A percentile compares a stretch with the other conserved stretches of the same genome.
These are phyloP conservation scores for Reutealis trisperma DNA, from an alignment of 345 rosid genomes.

Conservation along the genomic window DNA sequence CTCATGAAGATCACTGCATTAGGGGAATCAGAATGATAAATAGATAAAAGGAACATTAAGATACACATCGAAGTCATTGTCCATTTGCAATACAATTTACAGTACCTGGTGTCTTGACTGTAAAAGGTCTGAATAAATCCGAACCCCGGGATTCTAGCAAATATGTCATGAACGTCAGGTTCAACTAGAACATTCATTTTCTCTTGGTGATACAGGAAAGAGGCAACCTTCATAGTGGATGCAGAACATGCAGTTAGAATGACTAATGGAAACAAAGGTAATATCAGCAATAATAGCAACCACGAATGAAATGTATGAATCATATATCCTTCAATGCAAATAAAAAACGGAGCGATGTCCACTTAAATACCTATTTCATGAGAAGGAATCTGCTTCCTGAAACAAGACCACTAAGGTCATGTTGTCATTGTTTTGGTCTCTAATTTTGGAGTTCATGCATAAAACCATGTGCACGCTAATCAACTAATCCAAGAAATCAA, in stretches of 20 bases:
- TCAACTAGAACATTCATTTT: constrained; percentile 95
- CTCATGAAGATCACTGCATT: constrained; percentile 88
- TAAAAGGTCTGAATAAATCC: constrained; percentile 97
- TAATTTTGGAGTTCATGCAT: constrained; percentile 1
- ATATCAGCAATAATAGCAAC: not conserved
- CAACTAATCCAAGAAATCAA: not conserved
- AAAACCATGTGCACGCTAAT: not conserved
- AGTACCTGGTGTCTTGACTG: constrained; percentile 93
- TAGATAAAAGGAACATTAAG: constrained; percentile 2
- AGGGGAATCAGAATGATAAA: constrained; percentile 16
- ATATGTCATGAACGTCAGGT: constrained; percentile 95
- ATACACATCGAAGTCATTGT: constrained; percentile 10
- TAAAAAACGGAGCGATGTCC: not conserved
- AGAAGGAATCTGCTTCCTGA: not conserved
- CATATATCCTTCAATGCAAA: not conserved
- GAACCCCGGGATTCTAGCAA: constrained; percentile 97
- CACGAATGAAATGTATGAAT: not conserved
- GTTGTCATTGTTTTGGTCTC: not conserved
- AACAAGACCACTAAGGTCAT: not conserved
- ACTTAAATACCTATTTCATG: constrained; percentile 1
- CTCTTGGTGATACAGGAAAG: constrained; percentile 90
- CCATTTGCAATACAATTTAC: constrained; percentile 7
- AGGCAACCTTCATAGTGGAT: constrained; percentile 60
- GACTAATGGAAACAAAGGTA: not conserved
- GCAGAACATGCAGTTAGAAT: constrained; percentile 18